Conservation (phyloP, 2,329 filamentous ascomycete genomes). For the Atkinsonella hypoxylon region DNA sequence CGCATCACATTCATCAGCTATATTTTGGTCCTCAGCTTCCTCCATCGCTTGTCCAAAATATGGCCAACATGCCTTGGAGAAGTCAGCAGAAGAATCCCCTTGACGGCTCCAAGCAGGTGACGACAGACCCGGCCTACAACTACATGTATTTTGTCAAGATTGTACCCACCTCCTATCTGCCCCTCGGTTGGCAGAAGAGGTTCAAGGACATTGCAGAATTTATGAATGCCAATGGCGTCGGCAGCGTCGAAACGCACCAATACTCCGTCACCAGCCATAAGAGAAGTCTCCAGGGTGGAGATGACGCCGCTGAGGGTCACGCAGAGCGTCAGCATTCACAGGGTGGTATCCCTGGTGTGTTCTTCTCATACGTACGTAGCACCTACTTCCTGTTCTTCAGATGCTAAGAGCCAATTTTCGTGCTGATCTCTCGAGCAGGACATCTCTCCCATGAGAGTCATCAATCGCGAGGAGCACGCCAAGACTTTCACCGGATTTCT, state of each 20-base stretch:
- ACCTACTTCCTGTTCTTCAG: neutral
- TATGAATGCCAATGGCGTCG: conserved; percentile 45
- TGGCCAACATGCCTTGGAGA: conserved; percentile 55
- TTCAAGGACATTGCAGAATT: conserved; percentile 17
- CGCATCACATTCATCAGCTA: conserved; percentile 76
- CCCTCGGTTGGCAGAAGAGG: conserved; percentile 72
- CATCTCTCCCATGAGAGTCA: conserved; percentile 98
- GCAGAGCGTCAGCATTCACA: conserved; percentile 81
- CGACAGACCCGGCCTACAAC: conserved; percentile 76
- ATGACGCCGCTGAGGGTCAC: conserved; percentile 77
- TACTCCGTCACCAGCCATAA: conserved; percentile 97
- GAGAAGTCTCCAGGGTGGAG: conserved; percentile 72
- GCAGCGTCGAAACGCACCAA: conserved; percentile 93
- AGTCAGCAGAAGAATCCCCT: conserved; percentile 90
- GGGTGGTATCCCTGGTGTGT: conserved; percentile 91
- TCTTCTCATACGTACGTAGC: conserved; percentile 84
- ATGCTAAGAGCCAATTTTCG: no score
- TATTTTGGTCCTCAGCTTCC: conserved; percentile 89
- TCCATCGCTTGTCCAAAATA: conserved; percentile 51
- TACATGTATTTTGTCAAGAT: conserved; percentile 99
- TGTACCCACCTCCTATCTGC: conserved; percentile 87
- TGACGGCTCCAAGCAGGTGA: conserved; percentile 66
- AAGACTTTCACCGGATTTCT: conserved; percentile 91
- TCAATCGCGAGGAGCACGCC: conserved; percentile 82
- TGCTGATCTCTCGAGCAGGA: conserved; percentile 42